Evolutionary conservation across 73 alveolate genomes (phyloP), one percentile per base, ranked within the genome.

Genomic region (Paramecium caudatum): DNA sequence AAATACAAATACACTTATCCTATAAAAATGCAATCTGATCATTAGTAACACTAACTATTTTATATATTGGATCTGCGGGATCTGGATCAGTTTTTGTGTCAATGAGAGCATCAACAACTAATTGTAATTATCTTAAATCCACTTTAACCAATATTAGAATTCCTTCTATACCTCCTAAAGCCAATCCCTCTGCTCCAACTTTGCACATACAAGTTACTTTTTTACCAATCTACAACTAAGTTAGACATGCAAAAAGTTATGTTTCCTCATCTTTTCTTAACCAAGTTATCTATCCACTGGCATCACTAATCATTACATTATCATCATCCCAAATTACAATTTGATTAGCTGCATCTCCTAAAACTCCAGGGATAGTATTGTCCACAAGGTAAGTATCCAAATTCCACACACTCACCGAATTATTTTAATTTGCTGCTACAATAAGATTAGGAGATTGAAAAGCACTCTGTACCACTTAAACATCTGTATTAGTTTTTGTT

Each of bases 291-390:
- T 41, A 37, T 2, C 88, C 69, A 37, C 47, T 16, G 10, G 19
- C 6, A 23, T 74, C 88, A 12, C 33, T 41, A 1, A 43, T 5
- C 0, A 45, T 7, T 1, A 74, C 88, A 41, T 74, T 74, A 1
- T 74, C 88, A 16, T 74, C 88, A 39, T 74, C 88, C 88, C 88
- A 74, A 16, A 74, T 45, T 2, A 74, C 55, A 37, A 74, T 15
- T 0, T 45, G 23, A 13, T 74, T 19, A 17, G 43, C 65, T 2
- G 3, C 8, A 41, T 74, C 88, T 19, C 23, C 17, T 16, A 74
- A 43, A 17, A 45, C 88, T 41, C 13, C 32, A 5, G 49, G 25
- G 16, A 74, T 74, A 36, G 62, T 74, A 9, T 16, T 16, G 16
- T 74, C 68, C 7, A 41, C 45, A 6, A 45, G 8, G 21, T 41